Conservation (phyloP, 2,329 filamentous ascomycete species). For the Monilinia vaccinii-corymbosi region DNA sequence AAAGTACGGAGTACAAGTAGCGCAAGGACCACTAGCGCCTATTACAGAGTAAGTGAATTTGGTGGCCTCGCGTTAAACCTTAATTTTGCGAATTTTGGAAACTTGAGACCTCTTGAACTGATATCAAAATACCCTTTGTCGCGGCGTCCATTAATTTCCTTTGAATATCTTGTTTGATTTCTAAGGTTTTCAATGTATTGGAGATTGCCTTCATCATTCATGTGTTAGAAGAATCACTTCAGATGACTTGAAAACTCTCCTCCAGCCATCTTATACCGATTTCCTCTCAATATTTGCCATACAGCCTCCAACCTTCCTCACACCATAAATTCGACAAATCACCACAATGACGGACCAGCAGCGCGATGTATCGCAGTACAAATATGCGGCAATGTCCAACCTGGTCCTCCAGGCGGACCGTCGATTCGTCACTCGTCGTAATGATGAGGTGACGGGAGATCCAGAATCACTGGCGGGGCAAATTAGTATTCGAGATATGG, state of each 20-base stretch:
- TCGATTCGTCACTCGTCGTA: slow-evolving; percentile 84
- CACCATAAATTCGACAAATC: slow-evolving; percentile 18
- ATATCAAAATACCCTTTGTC: background rate
- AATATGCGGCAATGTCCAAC: slow-evolving; percentile 99
- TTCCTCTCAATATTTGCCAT: slow-evolving; percentile 18
- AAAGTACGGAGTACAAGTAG: background rate
- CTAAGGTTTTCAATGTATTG: background rate
- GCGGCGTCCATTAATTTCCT: background rate
- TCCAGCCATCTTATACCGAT: slow-evolving; percentile 5
- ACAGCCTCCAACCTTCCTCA: slow-evolving; percentile 12
- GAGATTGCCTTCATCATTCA: background rate
- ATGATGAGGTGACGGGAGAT: slow-evolving; percentile 92
- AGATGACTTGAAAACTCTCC: slow-evolving; percentile 7
- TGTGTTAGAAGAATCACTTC: slow-evolving; percentile 8
- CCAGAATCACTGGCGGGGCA: slow-evolving; percentile 94
- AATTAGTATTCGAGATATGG: slow-evolving; percentile 93
- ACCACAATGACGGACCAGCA: slow-evolving; percentile 61
- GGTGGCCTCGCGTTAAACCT: slow-evolving; percentile 11
- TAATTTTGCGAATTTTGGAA: slow-evolving; percentile 10
- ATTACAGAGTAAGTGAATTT: background rate
- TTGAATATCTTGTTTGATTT: background rate
- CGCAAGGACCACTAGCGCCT: background rate
- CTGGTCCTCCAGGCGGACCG: slow-evolving; percentile 99
- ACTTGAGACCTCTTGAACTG: background rate
- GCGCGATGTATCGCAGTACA: slow-evolving; percentile 90